These are phyloP conservation scores for Diaporthe vaccinii DNA, from an alignment of 2,329 filamentous ascomycete species.

Conservation along the genomic window DNA sequence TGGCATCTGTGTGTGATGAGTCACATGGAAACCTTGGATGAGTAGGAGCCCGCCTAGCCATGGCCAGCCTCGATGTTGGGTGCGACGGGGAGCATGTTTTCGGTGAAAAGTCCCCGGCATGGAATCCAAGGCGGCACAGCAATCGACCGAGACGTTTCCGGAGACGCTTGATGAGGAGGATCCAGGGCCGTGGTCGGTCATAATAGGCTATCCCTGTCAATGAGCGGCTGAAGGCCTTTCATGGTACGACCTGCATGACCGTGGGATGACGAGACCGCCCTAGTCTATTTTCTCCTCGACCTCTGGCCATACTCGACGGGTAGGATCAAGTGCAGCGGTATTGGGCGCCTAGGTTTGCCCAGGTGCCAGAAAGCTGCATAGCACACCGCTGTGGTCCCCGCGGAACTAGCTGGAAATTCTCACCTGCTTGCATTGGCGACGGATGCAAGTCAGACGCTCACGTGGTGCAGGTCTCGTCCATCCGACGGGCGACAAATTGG, in stretches of 20 bases:
- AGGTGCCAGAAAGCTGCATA: conserved; percentile 20
- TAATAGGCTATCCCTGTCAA: background rate
- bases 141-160: conserved; percentile 8
- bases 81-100: background rate
- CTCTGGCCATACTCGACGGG: background rate
- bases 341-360: conserved; percentile 9
- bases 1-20: background rate
- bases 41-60: background rate
- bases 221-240: conserved; percentile 13
- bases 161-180: background rate
- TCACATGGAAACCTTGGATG: background rate
- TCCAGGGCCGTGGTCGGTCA: background rate
- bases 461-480: conserved; percentile 27
- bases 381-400: conserved; percentile 26
- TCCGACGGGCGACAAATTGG: background rate
- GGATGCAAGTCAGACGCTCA: conserved; percentile 31
- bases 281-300: background rate
- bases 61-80: background rate
- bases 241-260: conserved; percentile 16
- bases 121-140: conserved; percentile 2
- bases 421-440: conserved; percentile 7
- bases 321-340: conserved; percentile 12
- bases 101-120: background rate
- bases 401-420: conserved; percentile 9
- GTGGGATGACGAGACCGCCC: conserved; percentile 17